Percentiles rank a stretch among this genome's conserved stretches.
phyloP scores from a whole-genome alignment of 1,284 basidiomycete genomes.

The Cutaneotrichosporon cavernicola region DNA sequence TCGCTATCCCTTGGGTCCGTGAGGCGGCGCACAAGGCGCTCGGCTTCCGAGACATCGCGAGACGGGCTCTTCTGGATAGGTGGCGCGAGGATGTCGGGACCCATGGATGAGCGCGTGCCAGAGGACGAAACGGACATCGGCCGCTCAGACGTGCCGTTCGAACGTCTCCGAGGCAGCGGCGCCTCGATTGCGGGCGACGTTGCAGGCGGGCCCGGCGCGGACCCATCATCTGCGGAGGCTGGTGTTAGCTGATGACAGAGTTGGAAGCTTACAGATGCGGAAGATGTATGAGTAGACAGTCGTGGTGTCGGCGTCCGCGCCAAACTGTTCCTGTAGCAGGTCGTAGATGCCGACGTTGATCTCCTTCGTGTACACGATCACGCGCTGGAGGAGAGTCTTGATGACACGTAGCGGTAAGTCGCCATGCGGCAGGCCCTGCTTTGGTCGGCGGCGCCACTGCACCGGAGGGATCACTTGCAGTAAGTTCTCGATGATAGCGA shows the following conservation, averaged over 20 bases:
- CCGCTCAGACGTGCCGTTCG: conserved; percentile 20
- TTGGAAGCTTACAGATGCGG: conserved; percentile 71
- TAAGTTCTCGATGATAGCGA: conserved; percentile 94
- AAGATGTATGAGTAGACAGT: conserved; percentile 54
- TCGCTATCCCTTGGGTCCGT: conserved; percentile 74
- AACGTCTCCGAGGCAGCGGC: conserved; percentile 10
- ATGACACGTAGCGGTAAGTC: conserved; percentile 97
- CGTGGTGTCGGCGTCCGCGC: conserved; percentile 52
- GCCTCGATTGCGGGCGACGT: conserved; percentile 6
- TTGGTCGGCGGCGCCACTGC: conserved; percentile 89
- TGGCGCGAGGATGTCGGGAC: conserved; percentile 9
- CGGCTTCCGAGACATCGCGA: conserved; percentile 56
- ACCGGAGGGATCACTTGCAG: conserved; percentile 89
- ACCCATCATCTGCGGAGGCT: conserved; percentile 70
- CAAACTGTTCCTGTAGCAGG: conserved; percentile 50
- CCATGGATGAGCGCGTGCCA: conserved; percentile 25
- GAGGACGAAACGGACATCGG: conserved; percentile 42
- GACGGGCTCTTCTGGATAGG: conserved; percentile 45
- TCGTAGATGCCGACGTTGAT: conserved; percentile 46
- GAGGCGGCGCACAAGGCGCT: conserved; percentile 60
- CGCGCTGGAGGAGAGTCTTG: conserved; percentile 95
- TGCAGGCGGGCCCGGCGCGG: conserved; percentile 56
- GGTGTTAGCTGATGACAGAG: neutral
- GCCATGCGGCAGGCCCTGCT: conserved; percentile 85
- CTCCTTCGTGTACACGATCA: conserved; percentile 59